Evolutionary conservation across 139 green algal species (phyloP), one percentile per base, ranked within the genome.

Genomic region (Volvox reticuliferus): DNA sequence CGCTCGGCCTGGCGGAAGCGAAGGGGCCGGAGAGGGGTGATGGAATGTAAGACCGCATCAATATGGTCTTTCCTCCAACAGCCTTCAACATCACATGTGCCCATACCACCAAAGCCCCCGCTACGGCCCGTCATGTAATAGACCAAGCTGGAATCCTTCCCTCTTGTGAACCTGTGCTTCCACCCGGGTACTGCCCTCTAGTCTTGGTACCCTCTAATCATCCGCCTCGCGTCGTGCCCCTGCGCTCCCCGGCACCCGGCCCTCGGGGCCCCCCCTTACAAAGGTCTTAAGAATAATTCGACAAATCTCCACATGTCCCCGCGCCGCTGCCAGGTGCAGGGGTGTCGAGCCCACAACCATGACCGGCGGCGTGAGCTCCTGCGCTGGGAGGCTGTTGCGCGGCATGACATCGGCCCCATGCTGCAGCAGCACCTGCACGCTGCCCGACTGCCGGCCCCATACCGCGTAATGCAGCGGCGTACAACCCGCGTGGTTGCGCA

Each of bases 401-500:
- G 79, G 35, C 20, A 73, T 17, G 35, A 91, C 61, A 78, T 95
- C 93, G 9, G 93, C 91, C 3, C 93, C 93, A 36, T 88, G 85
- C 79, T 92, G 75, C 77, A 95, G 91, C 88, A 95, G 86, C 73
- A 85, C 55, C 85, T 89, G 85, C 69, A 89, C 85, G 85, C 86
- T 87, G 26, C 79, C 81, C 33, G 71, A 75, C 75, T 91, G 86
- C 33, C 88, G 83, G 36, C 83, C 69, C 92, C 93, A 95, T 63
- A 93, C 91, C 1, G 91, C 93, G 62, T 93, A 95, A 68, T 94
- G 89, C 76, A 95, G 89, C 13, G 93, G 73, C 0, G 82, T 90
- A 82, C 93, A 95, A 44, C 93, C 93, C 1, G 86, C 82, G 24
- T 89, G 28, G 88, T 95, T 95, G 77, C 89, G 91, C 28, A 76